These are phyloP conservation scores for Solanum hybrid DNA, from an alignment of 305 asterid genomes.

Conservation along the genomic window DNA sequence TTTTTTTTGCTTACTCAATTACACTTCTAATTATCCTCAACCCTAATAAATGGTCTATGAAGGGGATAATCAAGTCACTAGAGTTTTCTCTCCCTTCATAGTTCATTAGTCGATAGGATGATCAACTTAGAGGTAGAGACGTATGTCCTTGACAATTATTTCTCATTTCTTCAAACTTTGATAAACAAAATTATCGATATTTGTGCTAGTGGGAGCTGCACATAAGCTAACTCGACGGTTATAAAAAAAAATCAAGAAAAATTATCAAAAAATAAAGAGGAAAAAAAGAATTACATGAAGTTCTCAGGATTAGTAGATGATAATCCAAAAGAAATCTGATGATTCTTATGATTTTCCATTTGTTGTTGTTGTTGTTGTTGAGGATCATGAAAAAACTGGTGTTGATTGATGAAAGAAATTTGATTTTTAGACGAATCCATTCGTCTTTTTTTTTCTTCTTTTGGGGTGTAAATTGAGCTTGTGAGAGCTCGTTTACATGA, in stretches of 20 bases:
- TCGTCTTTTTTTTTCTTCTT: not conserved
- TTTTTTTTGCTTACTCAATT: not conserved
- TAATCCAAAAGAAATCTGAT: conserved; percentile 61
- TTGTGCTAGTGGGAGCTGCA: not conserved
- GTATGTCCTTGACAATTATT: not conserved
- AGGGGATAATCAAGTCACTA: not conserved
- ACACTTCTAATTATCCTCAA: not conserved
- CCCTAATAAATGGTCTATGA: not conserved
- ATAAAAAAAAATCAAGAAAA: not conserved
- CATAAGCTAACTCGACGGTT: not conserved
- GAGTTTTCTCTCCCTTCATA: not conserved
- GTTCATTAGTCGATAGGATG: not conserved
- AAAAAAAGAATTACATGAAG: conserved; percentile 34
- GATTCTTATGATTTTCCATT: conserved; percentile 16
- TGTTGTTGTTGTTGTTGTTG: conserved; percentile 21
- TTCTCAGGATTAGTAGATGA: conserved; percentile 33
- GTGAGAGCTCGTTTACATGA: not conserved
- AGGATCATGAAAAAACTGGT: conserved; percentile 12
- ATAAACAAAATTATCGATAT: not conserved
- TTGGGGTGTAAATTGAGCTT: not conserved
- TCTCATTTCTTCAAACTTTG: not conserved
- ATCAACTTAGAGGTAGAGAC: not conserved
- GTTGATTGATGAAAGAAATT: conserved; percentile 15
- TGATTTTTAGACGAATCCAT: not conserved
- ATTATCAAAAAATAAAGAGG: too few relatives aligned